Base-by-base conservation (phyloP, 2,329 filamentous ascomycete species). In the Sporothrix mexicana region DNA sequence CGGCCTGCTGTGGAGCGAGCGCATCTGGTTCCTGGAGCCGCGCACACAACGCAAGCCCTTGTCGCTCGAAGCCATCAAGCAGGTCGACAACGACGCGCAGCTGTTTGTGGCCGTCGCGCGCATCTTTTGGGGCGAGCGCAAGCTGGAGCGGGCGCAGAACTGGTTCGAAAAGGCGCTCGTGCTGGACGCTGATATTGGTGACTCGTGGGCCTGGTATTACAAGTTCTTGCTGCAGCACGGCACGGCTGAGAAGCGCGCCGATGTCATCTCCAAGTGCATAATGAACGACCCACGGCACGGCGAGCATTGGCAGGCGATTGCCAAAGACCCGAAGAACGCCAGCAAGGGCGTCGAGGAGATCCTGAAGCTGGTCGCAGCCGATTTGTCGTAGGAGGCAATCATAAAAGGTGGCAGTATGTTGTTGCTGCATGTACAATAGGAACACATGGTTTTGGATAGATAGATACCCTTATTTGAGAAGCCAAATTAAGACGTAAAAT, bases 201-300 rank as follows among this genome's bases (percentile, higher is more conserved):
- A 99, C 83, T 93, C 91, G 12, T 99, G 97, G 97, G 95, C 94
- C 23, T 99, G 95, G 95, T 99, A 98, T 82, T 96, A 94, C 82
- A 95, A 95, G 81, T 99, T 98, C 81, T 80, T 98, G 76, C 80
- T 90, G 77, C 93, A 98, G 85, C 95, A 99, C 83, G 97, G 96
- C 10, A 98, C 94, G 5, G 91, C 94, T 76, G 95, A 97, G 85
- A 99, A 98, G 90, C 87, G 92, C 78, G 88, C 86, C 43, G 96
- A 98, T 79, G 92, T 98, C 45, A 81, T 97, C 6, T 86, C 85
- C 73, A 97, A 97, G 83, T 95, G 93, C 77, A 86, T 92, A 45
- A 83, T 92, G 67, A 95, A 91, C 73, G 96, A 98, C 81, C 97
- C 97, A 3, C 90, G 91, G 77, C 94, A 99, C 81, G 96, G 96